phyloP scores from a whole-genome alignment of 352 stramenopile species.

The Hyaloperonospora brassicae region DNA sequence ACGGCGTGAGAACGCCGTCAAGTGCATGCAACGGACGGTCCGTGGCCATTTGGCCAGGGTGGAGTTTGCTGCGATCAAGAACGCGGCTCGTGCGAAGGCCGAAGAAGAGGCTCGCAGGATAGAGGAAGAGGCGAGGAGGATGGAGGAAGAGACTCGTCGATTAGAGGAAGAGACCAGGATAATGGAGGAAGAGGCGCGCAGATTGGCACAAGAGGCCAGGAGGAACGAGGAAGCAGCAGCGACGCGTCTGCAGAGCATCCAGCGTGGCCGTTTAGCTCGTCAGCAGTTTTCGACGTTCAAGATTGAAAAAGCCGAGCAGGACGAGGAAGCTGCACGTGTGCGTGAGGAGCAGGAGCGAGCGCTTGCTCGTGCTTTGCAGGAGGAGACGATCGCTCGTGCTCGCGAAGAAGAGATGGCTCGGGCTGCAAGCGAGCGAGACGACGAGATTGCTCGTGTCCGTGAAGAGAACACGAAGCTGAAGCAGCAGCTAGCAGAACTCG shows the following conservation, averaged over 20 bases:
- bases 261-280: slow-evolving; percentile 37
- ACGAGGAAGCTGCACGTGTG: slow-evolving; percentile 23
- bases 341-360: slow-evolving; percentile 18
- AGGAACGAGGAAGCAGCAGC: slow-evolving; percentile 19
- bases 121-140: slow-evolving; percentile 4
- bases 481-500: slow-evolving; percentile 45
- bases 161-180: slow-evolving; percentile 14
- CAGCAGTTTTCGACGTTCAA: slow-evolving; percentile 50
- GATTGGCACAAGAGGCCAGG: slow-evolving; percentile 10
- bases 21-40: slow-evolving; percentile 26
- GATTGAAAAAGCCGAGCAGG: slow-evolving; percentile 31
- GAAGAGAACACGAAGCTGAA: slow-evolving; percentile 54
- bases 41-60: slow-evolving; percentile 26
- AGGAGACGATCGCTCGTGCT: slow-evolving; percentile 25
- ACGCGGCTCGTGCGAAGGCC: slow-evolving; percentile 13
- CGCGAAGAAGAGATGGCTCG: slow-evolving; percentile 17
- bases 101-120: background rate
- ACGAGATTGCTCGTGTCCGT: slow-evolving; percentile 32
- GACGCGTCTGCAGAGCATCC: slow-evolving; percentile 32
- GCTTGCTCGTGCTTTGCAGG: slow-evolving; percentile 10
- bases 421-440: slow-evolving; percentile 17
- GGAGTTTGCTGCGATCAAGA: slow-evolving; percentile 15
- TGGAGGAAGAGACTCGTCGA: slow-evolving; percentile 9
- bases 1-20: slow-evolving; percentile 27
- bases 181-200: slow-evolving; percentile 15